Evolutionary conservation across 257 asterid species (phyloP), one percentile per base, ranked within the genome.

Genomic region (Echites panduratus): DNA sequence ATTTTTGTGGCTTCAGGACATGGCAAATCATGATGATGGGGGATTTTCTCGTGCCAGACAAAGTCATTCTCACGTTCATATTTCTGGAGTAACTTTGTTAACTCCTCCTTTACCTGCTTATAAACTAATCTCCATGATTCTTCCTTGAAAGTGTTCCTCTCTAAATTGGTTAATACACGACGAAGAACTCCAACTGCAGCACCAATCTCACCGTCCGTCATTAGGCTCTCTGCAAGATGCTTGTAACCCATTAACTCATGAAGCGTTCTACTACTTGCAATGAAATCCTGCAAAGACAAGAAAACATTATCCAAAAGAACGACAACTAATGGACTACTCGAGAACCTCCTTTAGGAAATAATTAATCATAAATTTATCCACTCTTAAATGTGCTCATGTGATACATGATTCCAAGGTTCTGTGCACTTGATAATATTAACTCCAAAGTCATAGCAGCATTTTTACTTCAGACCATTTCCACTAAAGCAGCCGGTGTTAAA

Each of bases 21-120:
- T 6, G 88, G 87, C 59, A 90, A 62, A 29, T 84, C 86, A 4
- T 44, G 56, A 7, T 66, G 76, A 40, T 1, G 26, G n/a, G 83
- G 83, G 70, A 83, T 50, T 71, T 84, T 90, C 52, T 88, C 86
- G 3, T 70, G 83, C 92, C 89, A 85, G 5, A 88, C 89, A 17
- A 88, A 80, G 40, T 85, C 87, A 27, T 90, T 90, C 76, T 90
- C 95, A 4, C 73, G 84, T 75, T 88, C 87, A n/a, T 77, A 88
- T 74, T 87, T 90, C 66, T 61, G 66, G 20, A 85, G 87, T 76
- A 79, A 47, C 54, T 7, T 72, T 5, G 61, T 75, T 63, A 82
- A 32, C 70, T 87, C 91, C 32, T 83, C 79, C 24, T 81, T 65
- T 72, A 71, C 71, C 57, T 71, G 85, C 77, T 83, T 78, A 48